Conservation (phyloP, 2,329 filamentous ascomycete species). For the Aspergillus glaucus region DNA sequence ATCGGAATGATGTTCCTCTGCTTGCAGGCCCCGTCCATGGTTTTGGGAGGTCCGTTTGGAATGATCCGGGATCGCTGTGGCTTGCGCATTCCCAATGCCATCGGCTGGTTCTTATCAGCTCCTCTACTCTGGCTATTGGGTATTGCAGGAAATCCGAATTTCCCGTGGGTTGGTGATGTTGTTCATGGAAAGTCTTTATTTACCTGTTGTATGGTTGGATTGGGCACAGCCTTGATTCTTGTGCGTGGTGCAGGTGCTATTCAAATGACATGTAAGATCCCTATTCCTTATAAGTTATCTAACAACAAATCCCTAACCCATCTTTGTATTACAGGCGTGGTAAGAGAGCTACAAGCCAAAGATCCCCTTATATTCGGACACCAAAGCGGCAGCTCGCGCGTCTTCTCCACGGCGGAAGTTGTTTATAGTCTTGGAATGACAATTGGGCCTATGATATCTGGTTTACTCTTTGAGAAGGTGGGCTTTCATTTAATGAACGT, state of each 20-base stretch:
- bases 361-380: slow-evolving; percentile 20
- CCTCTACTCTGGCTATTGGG: slow-evolving; percentile 22
- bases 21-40: slow-evolving; percentile 52
- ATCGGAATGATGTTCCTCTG: slow-evolving; percentile 54
- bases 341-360: slow-evolving; percentile 15
- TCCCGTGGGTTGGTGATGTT: slow-evolving; percentile 17
- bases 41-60: slow-evolving; percentile 54
- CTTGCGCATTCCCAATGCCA: slow-evolving; percentile 16
- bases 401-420: slow-evolving; percentile 15
- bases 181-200: slow-evolving; percentile 17
- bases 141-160: slow-evolving; percentile 20
- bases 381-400: slow-evolving; percentile 20
- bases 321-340: slow-evolving; percentile 6
- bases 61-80: slow-evolving; percentile 30
- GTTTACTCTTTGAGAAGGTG: slow-evolving; percentile 12
- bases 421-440: slow-evolving; percentile 19
- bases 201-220: slow-evolving; percentile 8
- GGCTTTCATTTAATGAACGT: slow-evolving; percentile 20
- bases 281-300: not conserved
- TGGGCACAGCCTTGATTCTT: slow-evolving; percentile 18
- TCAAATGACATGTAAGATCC: slow-evolving; percentile 22
- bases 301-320: not conserved
- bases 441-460: slow-evolving; percentile 16
- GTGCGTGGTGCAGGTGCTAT: slow-evolving; percentile 23
- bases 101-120: slow-evolving; percentile 18